phyloP scores from a whole-genome alignment of 768 basidiomycete species.

The Sporobolomyces pararoseus region DNA sequence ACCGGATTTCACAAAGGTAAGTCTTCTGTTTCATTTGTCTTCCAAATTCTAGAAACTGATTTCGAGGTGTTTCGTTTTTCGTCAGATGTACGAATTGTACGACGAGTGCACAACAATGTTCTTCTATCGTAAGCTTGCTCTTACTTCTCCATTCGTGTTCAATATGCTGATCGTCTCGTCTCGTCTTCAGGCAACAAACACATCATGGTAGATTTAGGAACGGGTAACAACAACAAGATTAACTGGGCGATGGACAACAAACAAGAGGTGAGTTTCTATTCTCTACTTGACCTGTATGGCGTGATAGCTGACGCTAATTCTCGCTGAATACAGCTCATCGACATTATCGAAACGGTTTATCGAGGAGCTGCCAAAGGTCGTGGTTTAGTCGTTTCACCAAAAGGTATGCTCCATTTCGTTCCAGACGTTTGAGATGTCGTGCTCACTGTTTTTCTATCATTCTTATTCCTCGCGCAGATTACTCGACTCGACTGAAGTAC shows the following conservation, averaged over 20 bases:
- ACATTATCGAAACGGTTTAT: slow-evolving; percentile 97
- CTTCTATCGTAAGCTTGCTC: slow-evolving; percentile 78
- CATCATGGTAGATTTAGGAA: slow-evolving; percentile 94
- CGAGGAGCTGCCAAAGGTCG: slow-evolving; percentile 95
- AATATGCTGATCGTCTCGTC: slow-evolving; percentile 45
- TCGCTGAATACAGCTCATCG: slow-evolving; percentile 66
- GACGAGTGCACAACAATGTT: slow-evolving; percentile 71
- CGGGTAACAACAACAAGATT: slow-evolving; percentile 53
- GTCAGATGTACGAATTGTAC: slow-evolving; percentile 99
- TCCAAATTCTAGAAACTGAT: too few relatives aligned
- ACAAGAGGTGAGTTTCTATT: slow-evolving; percentile 70
- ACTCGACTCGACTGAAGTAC: slow-evolving; percentile 76
- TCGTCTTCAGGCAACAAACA: slow-evolving; percentile 62
- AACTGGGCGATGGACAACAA: slow-evolving; percentile 99
- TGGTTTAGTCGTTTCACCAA: slow-evolving; percentile 68
- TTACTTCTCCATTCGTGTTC: slow-evolving; percentile 4
- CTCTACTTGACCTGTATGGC: neutral
- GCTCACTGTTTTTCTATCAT: neutral
- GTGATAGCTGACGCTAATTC: neutral
- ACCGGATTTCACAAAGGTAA: slow-evolving; percentile 95
- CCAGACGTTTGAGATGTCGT: neutral
- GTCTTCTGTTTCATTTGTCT: slow-evolving; percentile 43
- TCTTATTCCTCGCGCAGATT: slow-evolving; percentile 55
- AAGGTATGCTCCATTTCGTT: slow-evolving; percentile 29
- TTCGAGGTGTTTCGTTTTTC: slow-evolving; percentile 1